Conservation (phyloP, 768 basidiomycete species). For the Boletus speciosus region DNA sequence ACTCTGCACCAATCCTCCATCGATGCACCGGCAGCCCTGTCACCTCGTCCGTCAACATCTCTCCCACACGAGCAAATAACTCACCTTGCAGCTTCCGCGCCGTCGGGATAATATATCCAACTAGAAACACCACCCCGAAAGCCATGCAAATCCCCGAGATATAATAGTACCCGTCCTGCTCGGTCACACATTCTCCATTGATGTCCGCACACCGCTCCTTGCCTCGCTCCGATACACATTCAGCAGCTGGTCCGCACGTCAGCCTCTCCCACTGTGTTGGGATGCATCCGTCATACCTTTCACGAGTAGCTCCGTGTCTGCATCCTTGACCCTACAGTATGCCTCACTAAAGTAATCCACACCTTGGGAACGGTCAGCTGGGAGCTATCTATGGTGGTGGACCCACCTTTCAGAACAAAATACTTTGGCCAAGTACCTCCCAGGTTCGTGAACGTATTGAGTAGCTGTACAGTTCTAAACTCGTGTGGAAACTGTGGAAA, state of each 20-base stretch:
- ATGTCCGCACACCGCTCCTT: slow-evolving; percentile 72
- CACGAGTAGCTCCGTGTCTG: slow-evolving; percentile 46
- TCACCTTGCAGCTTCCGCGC: slow-evolving; percentile 83
- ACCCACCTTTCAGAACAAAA: slow-evolving; percentile 84
- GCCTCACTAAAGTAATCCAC: slow-evolving; percentile 88
- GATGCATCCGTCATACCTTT: slow-evolving; percentile 42
- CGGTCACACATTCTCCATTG: slow-evolving; percentile 76
- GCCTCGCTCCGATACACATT: slow-evolving; percentile 92
- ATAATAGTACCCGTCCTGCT: slow-evolving; percentile 90
- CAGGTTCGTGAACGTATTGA: slow-evolving; percentile 95
- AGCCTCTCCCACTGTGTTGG: neutral
- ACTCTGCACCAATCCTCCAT: slow-evolving; percentile 58
- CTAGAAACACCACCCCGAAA: slow-evolving; percentile 69
- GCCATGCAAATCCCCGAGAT: slow-evolving; percentile 75
- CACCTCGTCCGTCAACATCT: slow-evolving; percentile 4
- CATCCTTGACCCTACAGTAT: slow-evolving; percentile 70
- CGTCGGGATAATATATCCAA: slow-evolving; percentile 78
- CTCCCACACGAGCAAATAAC: slow-evolving; percentile 22
- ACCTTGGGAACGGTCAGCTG: slow-evolving; percentile 40
- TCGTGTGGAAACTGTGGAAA: neutral
- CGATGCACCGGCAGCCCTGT: slow-evolving; percentile 66
- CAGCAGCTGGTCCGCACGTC: slow-evolving; percentile 49
- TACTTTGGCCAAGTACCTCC: slow-evolving; percentile 98
- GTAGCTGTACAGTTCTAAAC: slow-evolving; percentile 48
- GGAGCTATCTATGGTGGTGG: neutral